Evolutionary conservation across 345 rosid species (phyloP).

Genomic region (Leavenworthia alabamica): DNA sequence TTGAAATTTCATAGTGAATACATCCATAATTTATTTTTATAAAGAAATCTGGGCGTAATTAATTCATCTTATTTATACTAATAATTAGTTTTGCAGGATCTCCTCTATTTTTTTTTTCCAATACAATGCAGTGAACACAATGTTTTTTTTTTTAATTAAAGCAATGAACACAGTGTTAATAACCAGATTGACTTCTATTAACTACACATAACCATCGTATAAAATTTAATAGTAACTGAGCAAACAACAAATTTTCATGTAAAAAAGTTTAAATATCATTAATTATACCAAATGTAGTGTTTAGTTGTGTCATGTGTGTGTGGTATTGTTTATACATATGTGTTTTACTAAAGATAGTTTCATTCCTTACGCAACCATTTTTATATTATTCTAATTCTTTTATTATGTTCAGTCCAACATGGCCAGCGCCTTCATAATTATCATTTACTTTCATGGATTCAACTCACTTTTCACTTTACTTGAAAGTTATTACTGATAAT

Average conservation of each 20-base stretch:
- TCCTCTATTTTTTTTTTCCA: background rate
- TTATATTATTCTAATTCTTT: background rate
- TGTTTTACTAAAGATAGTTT: too few species aligned
- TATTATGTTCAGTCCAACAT: background rate
- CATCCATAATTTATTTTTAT: background rate
- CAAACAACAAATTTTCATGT: background rate
- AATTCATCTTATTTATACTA: background rate
- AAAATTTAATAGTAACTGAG: background rate
- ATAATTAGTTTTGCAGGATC: constrained; percentile 1
- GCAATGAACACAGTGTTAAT: background rate
- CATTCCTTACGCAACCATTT: background rate
- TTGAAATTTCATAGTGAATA: background rate
- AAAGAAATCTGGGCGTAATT: background rate
- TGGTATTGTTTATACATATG: background rate
- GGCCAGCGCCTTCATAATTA: background rate
- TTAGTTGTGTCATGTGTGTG: background rate
- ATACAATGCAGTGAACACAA: background rate
- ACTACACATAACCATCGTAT: background rate
- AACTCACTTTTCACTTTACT: background rate
- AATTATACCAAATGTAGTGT: too few species aligned
- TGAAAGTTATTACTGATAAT: background rate
- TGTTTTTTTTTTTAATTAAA: too few species aligned
- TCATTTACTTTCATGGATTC: background rate
- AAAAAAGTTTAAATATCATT: background rate
- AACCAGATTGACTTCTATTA: background rate